Conservation (phyloP, 805 yeast species). For the Cyberlindnera americana region DNA sequence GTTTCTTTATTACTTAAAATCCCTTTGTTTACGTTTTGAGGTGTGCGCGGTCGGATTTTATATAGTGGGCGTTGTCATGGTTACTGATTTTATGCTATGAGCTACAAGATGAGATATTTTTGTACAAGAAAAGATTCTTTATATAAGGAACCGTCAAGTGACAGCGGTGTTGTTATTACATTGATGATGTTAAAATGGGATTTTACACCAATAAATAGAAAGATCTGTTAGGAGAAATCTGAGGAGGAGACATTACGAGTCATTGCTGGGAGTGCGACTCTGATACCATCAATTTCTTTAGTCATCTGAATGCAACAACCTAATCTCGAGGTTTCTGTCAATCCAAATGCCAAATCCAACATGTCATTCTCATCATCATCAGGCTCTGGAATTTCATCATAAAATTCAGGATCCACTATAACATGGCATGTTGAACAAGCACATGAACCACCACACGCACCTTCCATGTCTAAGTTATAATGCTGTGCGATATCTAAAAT, state of each 20-base stretch:
- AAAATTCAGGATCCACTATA: constrained; percentile 91
- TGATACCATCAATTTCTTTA: constrained; percentile 85
- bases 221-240: constrained; percentile 55
- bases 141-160: too few relatives aligned
- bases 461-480: constrained; percentile 91
- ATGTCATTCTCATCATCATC: constrained; percentile 97
- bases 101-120: too few relatives aligned
- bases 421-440: constrained; percentile 98
- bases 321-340: constrained; percentile 92
- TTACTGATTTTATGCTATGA: too few relatives aligned
- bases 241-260: constrained; percentile 84
- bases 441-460: constrained; percentile 98
- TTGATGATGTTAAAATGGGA: too few relatives aligned
- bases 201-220: not conserved
- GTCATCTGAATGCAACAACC: constrained; percentile 93
- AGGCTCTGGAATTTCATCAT: constrained; percentile 90
- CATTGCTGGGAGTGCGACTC: constrained; percentile 97
- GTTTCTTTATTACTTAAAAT: too few relatives aligned
- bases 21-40: too few relatives aligned
- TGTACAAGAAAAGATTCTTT: too few relatives aligned
- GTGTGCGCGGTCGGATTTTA: too few relatives aligned
- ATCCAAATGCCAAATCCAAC: constrained; percentile 96
- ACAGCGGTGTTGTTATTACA: too few relatives aligned
- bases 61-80: too few relatives aligned
- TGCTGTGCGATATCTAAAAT: constrained; percentile 94